phyloP scores from a whole-genome alignment of 768 basidiomycete species.

The Pluteus cervinus region DNA sequence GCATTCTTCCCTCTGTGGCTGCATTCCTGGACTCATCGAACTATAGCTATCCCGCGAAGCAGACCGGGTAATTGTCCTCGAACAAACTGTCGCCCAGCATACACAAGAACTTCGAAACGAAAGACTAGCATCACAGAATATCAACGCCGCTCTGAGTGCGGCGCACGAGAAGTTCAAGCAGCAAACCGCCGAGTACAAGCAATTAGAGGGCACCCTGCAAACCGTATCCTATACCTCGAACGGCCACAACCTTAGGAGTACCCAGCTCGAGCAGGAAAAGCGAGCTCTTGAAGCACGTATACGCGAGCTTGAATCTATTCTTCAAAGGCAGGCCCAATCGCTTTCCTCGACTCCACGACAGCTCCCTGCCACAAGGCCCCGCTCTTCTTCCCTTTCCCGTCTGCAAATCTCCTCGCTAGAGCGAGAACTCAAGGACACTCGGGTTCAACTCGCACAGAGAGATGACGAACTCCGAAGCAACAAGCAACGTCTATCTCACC shows the following conservation, averaged over 20 bases:
- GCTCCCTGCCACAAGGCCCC: slow-evolving; percentile 32
- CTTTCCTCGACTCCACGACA: slow-evolving; percentile 25
- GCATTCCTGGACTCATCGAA: slow-evolving; percentile 3
- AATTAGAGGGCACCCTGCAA: slow-evolving; percentile 53
- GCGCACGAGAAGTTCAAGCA: slow-evolving; percentile 46
- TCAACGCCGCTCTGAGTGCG: slow-evolving; percentile 38
- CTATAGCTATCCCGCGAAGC: slow-evolving; percentile 52
- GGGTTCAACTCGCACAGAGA: slow-evolving; percentile 35
- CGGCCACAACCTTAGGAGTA: slow-evolving; percentile 30
- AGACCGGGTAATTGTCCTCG: slow-evolving; percentile 48
- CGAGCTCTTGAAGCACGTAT: slow-evolving; percentile 47
- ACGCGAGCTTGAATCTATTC: slow-evolving; percentile 47
- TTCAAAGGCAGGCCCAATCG: slow-evolving; percentile 24
- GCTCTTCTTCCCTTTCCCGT: slow-evolving; percentile 56
- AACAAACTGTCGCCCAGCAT: slow-evolving; percentile 40
- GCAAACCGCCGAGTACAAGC: slow-evolving; percentile 41
- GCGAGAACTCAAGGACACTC: slow-evolving; percentile 46
- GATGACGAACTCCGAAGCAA: slow-evolving; percentile 35
- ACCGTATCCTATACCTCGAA: slow-evolving; percentile 49
- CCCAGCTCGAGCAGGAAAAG: slow-evolving; percentile 56
- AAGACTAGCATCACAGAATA: slow-evolving; percentile 45
- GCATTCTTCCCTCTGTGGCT: slow-evolving; percentile 7
- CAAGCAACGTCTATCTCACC: slow-evolving; percentile 42
- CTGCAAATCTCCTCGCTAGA: slow-evolving; percentile 46
- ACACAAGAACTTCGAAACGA: slow-evolving; percentile 56